These are phyloP conservation scores for Pseudogymnoascus verrucosus DNA, from an alignment of 2,329 filamentous ascomycete genomes.

Conservation along the genomic window DNA sequence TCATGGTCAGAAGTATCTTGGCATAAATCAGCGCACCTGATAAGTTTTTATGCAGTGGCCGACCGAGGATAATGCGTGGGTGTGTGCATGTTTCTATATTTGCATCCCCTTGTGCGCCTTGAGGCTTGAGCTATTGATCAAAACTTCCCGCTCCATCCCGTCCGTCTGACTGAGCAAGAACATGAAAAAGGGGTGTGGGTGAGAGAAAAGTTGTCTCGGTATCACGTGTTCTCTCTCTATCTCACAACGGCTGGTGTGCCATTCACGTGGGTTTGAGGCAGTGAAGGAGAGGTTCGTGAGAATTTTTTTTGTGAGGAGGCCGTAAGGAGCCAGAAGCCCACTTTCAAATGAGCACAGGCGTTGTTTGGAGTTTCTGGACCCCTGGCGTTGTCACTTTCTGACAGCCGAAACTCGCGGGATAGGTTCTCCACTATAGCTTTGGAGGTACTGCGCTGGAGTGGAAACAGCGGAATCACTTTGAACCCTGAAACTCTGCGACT, in stretches of 20 bases:
- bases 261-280: not conserved
- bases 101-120: not conserved
- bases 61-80: not conserved
- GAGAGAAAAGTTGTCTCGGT: not conserved
- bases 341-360: not conserved
- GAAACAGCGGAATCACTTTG: not conserved
- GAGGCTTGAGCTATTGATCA: not conserved
- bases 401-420: not conserved
- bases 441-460: not conserved
- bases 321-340: not conserved
- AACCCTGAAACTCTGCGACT: not conserved
- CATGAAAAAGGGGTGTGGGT: not conserved
- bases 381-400: not conserved
- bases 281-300: not conserved
- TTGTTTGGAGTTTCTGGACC: not conserved
- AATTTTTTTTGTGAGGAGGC: not conserved
- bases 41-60: not conserved
- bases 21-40: not conserved
- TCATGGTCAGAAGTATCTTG: not conserved
- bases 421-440: not conserved
- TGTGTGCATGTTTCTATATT: not conserved
- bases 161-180: not conserved
- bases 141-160: not conserved
- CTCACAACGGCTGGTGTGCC: not conserved
- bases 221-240: not conserved